phyloP scores from a whole-genome alignment of 2,329 filamentous ascomycete genomes.

The Ambrosiella cleistominuta region DNA sequence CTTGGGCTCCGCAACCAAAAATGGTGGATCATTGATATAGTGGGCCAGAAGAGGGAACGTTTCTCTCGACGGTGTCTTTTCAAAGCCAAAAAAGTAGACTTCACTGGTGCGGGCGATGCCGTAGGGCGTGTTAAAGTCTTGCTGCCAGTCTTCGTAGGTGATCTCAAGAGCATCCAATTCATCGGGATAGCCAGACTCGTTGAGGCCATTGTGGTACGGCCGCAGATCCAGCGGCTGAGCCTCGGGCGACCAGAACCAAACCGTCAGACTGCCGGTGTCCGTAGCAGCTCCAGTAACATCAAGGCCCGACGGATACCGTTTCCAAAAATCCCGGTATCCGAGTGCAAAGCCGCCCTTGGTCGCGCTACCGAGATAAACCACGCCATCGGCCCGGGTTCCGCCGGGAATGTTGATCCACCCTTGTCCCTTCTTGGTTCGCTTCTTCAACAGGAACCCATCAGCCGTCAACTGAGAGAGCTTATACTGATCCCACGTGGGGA shows the following conservation, averaged over 20 bases:
- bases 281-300: slow-evolving; percentile 34
- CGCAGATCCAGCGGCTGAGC: slow-evolving; percentile 38
- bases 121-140: slow-evolving; percentile 35
- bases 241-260: slow-evolving; percentile 43
- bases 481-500: slow-evolving; percentile 42
- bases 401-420: slow-evolving; percentile 41
- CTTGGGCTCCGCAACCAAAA: slow-evolving; percentile 29
- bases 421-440: slow-evolving; percentile 38
- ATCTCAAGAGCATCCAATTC: slow-evolving; percentile 43
- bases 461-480: slow-evolving; percentile 38
- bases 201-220: slow-evolving; percentile 40
- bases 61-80: slow-evolving; percentile 31
- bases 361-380: slow-evolving; percentile 41
- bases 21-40: slow-evolving; percentile 33
- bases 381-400: slow-evolving; percentile 35
- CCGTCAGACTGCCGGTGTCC: slow-evolving; percentile 33
- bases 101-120: slow-evolving; percentile 42
- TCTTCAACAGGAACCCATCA: slow-evolving; percentile 42
- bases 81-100: slow-evolving; percentile 34
- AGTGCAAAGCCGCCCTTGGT: slow-evolving; percentile 39
- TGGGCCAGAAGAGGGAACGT: slow-evolving; percentile 26
- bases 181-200: slow-evolving; percentile 35
- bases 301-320: slow-evolving; percentile 40
- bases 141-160: slow-evolving; percentile 46
- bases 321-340: slow-evolving; percentile 44